Base-by-base conservation (phyloP, 306 rosid genomes). In the Morella rubra region DNA sequence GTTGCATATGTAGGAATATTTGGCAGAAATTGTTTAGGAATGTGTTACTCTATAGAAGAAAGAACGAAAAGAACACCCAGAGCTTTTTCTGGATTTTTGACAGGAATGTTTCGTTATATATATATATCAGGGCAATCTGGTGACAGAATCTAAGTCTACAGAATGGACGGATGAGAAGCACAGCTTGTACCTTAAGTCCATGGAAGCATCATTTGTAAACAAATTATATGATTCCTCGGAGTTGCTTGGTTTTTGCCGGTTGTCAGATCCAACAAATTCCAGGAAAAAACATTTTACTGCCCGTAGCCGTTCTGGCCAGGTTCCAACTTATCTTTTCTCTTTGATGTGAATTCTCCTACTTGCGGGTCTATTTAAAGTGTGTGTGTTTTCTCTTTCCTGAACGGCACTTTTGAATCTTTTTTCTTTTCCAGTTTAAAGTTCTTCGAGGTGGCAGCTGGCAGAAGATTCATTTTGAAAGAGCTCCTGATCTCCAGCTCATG, bases 111-210 rank as follows among this genome's bases (percentile, higher is more conserved):
- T 9, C 32, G 10, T 14, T 41, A 13, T 18, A 32, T n/a, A 61
- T 69, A 45, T 73, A 45, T 81, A 49, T 77, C 62, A 90, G 96
- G 87, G 80, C 15, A 75, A 70, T 69, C 75, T 60, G 70, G 84
- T 5, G 42, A 44, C 44, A 55, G 88, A 85, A 52, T 55, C 89
- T 46, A 62, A 69, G 81, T 82, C 81, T 46, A 77, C 76, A 49
- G 90, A 86, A 64, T 91, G 97, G 97, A 91, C 97, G 6, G 88
- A 91, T 45, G 91, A 88, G 80, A 91, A 91, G 85, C 97, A 91
- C 77, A 87, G 91, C 76, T 56, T 85, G 89, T 91, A 85, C 86
- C 89, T 91, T 14, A 86, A 91, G 54, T 91, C 91, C n/a, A 90
- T 91, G 85, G 97, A 91, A 84, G 84, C 95, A 47, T 88, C 95